These are phyloP conservation scores for Eimeria falciformis DNA, from an alignment of 169 alveolate genomes.

Conservation along the genomic window DNA sequence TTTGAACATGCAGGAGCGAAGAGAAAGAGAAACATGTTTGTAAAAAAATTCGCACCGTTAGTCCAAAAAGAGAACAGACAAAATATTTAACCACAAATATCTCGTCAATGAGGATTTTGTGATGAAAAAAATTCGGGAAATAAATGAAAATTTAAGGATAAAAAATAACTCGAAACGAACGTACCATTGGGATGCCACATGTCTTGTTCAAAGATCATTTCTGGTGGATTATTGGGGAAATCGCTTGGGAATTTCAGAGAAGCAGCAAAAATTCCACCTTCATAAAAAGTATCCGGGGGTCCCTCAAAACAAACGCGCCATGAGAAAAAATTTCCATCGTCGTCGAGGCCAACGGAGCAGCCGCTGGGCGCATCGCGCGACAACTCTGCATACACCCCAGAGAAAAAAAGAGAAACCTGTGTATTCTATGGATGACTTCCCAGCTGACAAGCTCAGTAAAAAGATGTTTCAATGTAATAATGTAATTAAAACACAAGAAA, in stretches of 20 bases:
- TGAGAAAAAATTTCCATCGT: constrained; percentile 91
- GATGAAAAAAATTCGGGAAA: not conserved
- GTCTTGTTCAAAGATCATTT: constrained; percentile 96
- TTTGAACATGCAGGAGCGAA: no score
- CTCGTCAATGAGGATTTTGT: no score
- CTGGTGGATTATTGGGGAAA: constrained; percentile 99
- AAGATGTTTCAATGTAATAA: not conserved
- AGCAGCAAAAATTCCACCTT: constrained; percentile 98
- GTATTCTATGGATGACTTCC: not conserved
- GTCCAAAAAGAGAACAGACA: no score
- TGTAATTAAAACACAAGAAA: not conserved
- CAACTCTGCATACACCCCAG: constrained; percentile 81
- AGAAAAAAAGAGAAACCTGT: not conserved
- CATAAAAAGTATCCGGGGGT: constrained; percentile 97
- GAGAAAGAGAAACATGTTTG: no score
- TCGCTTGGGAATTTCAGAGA: constrained; percentile 96
- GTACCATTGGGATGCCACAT: constrained; percentile 98
- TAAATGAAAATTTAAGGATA: not conserved
- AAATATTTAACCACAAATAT: no score
- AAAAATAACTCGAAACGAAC: not conserved
- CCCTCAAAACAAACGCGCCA: constrained; percentile 98
- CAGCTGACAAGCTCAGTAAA: not conserved
- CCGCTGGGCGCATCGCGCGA: constrained; percentile 90
- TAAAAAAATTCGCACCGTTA: no score
- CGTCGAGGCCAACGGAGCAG: constrained; percentile 97